phyloP scores from a whole-genome alignment of 768 basidiomycete genomes.

The Kwoniella heveanensis region DNA sequence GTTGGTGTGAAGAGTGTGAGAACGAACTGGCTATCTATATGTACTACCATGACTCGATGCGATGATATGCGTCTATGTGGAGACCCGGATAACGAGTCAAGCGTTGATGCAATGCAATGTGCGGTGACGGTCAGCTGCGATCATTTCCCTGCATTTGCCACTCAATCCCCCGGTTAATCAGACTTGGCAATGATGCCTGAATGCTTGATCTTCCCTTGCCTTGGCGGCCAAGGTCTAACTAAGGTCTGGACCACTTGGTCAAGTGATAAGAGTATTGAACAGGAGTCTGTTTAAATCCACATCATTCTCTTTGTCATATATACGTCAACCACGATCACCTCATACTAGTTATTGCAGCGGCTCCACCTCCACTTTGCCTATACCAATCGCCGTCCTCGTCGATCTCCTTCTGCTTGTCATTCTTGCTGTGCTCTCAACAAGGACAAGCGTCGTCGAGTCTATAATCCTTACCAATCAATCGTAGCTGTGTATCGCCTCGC shows the following conservation, averaged over 20 bases:
- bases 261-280: not conserved
- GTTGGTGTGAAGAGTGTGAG: no score
- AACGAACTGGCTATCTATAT: no score
- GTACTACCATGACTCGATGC: not conserved
- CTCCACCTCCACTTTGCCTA: slow-evolving; percentile 1
- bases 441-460: no score
- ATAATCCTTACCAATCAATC: no score
- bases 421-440: slow-evolving; percentile 1
- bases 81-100: not conserved
- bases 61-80: not conserved
- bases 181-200: not conserved
- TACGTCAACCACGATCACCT: slow-evolving; percentile 4
- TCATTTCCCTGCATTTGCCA: slow-evolving; percentile 3
- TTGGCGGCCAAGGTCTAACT: not conserved
- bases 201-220: not conserved
- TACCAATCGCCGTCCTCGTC: slow-evolving; percentile 1
- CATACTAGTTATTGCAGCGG: not conserved
- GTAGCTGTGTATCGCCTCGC: no score
- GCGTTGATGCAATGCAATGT: not conserved
- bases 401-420: not conserved
- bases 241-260: not conserved
- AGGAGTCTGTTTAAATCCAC: not conserved
- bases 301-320: not conserved
- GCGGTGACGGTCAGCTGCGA: not conserved
- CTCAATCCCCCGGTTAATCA: no score